Evolutionary conservation across 352 stramenopile genomes (phyloP).

Genomic region (Thalassiosira hispida): DNA sequence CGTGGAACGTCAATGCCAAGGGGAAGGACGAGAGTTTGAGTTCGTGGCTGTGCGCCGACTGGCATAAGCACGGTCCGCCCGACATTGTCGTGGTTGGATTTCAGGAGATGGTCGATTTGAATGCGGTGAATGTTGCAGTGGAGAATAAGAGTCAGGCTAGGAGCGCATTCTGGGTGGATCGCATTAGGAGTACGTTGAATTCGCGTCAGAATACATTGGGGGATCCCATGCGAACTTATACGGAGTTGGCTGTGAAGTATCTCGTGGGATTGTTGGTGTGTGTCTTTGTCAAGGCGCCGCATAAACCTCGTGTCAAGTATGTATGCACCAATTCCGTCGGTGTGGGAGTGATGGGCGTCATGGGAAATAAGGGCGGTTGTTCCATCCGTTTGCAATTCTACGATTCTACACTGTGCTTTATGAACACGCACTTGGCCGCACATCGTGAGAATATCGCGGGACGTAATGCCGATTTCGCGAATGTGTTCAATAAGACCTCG

Average conservation of each 20-base stretch:
- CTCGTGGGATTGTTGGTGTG: conserved; percentile 97
- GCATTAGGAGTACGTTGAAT: conserved; percentile 91
- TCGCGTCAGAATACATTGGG: conserved; percentile 59
- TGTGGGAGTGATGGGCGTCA: conserved; percentile 98
- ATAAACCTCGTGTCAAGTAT: conserved; percentile 86
- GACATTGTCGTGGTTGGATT: conserved; percentile 92
- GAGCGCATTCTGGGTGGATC: conserved; percentile 89
- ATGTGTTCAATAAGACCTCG: conserved; percentile 95
- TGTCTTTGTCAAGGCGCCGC: conserved; percentile 92
- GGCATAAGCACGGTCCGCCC: conserved; percentile 68
- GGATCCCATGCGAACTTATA: conserved; percentile 65
- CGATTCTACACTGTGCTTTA: conserved; percentile 96
- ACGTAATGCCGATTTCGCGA: conserved; percentile 98
- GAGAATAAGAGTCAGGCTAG: conserved; percentile 94
- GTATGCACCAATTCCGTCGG: conserved; percentile 91
- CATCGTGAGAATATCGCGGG: conserved; percentile 97
- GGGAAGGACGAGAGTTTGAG: conserved; percentile 90
- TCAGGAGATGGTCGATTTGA: conserved; percentile 99
- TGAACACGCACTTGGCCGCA: conserved; percentile 97
- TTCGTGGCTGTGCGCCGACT: conserved; percentile 85
- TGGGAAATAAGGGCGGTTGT: conserved; percentile 99
- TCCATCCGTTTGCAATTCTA: conserved; percentile 96
- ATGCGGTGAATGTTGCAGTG: conserved; percentile 98
- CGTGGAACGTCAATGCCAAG: conserved; percentile 99
- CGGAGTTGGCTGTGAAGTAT: conserved; percentile 83